A percentile compares a stretch with the other conserved stretches of the same genome.
These are phyloP conservation scores for Phoenix dactylifera DNA, from an alignment of 176 grass and related monocot species.

Conservation along the genomic window DNA sequence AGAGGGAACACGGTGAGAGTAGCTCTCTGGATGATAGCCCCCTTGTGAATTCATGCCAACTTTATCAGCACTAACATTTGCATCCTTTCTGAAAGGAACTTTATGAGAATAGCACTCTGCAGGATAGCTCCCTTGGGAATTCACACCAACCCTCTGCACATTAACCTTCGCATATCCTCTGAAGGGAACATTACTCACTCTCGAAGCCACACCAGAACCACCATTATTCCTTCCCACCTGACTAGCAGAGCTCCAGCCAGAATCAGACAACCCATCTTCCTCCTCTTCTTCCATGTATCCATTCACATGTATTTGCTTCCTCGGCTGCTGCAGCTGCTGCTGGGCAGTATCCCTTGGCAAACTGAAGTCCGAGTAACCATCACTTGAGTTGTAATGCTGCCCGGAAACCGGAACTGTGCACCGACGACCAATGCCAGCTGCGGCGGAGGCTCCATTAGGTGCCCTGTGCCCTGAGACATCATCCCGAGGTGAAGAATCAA, in stretches of 20 bases:
- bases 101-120: neutral
- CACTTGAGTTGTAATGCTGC: slow-evolving; percentile 67
- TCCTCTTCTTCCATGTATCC: slow-evolving; percentile 42
- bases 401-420: slow-evolving; percentile 26
- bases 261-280: slow-evolving; percentile 51
- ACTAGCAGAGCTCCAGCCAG: slow-evolving; percentile 56
- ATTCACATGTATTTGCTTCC: slow-evolving; percentile 26
- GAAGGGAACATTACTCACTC: slow-evolving; percentile 37
- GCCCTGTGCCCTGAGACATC: slow-evolving; percentile 16
- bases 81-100: neutral
- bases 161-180: slow-evolving; percentile 28
- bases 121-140: slow-evolving; percentile 12
- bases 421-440: slow-evolving; percentile 13
- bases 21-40: slow-evolving; percentile 14
- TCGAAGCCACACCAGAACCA: slow-evolving; percentile 28
- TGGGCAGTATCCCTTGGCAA: slow-evolving; percentile 69
- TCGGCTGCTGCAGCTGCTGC: slow-evolving; percentile 29
- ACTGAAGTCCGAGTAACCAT: slow-evolving; percentile 82
- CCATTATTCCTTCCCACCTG: slow-evolving; percentile 22
- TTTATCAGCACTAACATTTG: slow-evolving; percentile 2
- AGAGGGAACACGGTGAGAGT: slow-evolving; percentile 32
- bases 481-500: slow-evolving; percentile 55
- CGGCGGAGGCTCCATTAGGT: slow-evolving; percentile 19
- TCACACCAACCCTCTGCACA: slow-evolving; percentile 20
- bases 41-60: neutral